These are phyloP conservation scores for Fusarium mexicanum DNA, from an alignment of 2,329 filamentous ascomycete genomes.

Conservation along the genomic window DNA sequence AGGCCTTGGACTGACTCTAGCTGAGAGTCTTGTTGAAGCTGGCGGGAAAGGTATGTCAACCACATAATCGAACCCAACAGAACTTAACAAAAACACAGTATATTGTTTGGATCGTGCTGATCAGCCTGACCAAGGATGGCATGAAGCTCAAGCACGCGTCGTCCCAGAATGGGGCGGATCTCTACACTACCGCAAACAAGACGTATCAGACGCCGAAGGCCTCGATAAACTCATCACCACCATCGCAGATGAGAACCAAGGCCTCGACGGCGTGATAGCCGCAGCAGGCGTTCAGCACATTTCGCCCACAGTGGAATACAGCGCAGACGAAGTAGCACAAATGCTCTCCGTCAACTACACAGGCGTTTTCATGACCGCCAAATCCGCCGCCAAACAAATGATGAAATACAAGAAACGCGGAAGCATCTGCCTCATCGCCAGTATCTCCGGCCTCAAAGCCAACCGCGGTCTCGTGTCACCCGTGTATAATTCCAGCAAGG, in stretches of 20 bases:
- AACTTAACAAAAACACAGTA: not conserved
- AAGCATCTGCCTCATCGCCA: conserved; percentile 73
- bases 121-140: conserved; percentile 65
- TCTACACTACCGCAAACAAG: conserved; percentile 77
- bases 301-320: conserved; percentile 82
- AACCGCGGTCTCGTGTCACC: conserved; percentile 66
- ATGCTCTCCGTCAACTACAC: conserved; percentile 88
- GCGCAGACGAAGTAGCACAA: conserved; percentile 76
- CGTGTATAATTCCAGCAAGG: conserved; percentile 84
- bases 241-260: conserved; percentile 76
- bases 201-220: conserved; percentile 78
- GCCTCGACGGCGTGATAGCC: conserved; percentile 81
- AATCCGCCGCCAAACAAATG: conserved; percentile 84
- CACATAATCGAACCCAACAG: rapidly evolving
- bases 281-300: conserved; percentile 82
- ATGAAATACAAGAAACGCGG: conserved; percentile 66
- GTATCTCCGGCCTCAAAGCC: conserved; percentile 75
- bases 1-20: conserved; percentile 80
- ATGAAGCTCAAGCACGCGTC: conserved; percentile 70
- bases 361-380: conserved; percentile 85
- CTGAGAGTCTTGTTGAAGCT: conserved; percentile 81
- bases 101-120: conserved; percentile 23
- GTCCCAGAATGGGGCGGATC: conserved; percentile 65
- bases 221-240: conserved; percentile 73
- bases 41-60: conserved; percentile 69